Evolutionary conservation across 345 rosid species (phyloP).

Genomic region (Leavenworthia alabamica): DNA sequence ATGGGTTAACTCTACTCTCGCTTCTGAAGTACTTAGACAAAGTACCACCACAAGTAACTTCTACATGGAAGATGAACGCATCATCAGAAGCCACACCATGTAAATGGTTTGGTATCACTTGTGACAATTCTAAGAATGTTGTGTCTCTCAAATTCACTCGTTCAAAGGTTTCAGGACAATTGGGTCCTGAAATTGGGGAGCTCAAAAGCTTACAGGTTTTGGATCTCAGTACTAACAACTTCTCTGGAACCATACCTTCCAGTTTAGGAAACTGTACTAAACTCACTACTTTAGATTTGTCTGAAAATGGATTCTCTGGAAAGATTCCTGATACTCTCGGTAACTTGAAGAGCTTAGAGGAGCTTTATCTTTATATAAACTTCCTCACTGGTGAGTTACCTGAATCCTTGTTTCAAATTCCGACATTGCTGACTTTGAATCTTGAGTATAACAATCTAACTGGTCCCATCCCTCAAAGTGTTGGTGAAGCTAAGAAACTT

Average conservation of each 20-base stretch:
- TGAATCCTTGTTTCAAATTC: conserved; percentile 42
- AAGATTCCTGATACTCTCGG: conserved; percentile 37
- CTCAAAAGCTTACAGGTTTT: conserved; percentile 37
- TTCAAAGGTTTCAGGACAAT: conserved; percentile 44
- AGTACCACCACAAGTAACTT: conserved; percentile 38
- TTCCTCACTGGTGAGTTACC: conserved; percentile 55
- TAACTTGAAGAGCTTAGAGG: conserved; percentile 32
- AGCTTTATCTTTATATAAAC: conserved; percentile 39
- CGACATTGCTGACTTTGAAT: conserved; percentile 29
- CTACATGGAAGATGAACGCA: conserved; percentile 43
- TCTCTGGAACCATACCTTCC: conserved; percentile 48
- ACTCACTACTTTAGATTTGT: conserved; percentile 51
- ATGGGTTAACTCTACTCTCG: conserved; percentile 48
- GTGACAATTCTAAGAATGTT: conserved; percentile 35
- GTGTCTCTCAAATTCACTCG: conserved; percentile 42
- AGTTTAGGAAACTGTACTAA: conserved; percentile 46
- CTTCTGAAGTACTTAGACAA: conserved; percentile 40
- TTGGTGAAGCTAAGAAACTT: conserved; percentile 44
- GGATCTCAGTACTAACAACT: conserved; percentile 46
- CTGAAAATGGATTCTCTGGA: conserved; percentile 51
- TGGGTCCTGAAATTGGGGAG: conserved; percentile 49
- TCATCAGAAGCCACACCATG: conserved; percentile 52
- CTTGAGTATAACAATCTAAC: conserved; percentile 45
- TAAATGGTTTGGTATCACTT: conserved; percentile 52
- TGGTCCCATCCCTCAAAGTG: conserved; percentile 57